Base-by-base conservation (phyloP, 2,329 filamentous ascomycete species). In the Nothopassalora personata region DNA sequence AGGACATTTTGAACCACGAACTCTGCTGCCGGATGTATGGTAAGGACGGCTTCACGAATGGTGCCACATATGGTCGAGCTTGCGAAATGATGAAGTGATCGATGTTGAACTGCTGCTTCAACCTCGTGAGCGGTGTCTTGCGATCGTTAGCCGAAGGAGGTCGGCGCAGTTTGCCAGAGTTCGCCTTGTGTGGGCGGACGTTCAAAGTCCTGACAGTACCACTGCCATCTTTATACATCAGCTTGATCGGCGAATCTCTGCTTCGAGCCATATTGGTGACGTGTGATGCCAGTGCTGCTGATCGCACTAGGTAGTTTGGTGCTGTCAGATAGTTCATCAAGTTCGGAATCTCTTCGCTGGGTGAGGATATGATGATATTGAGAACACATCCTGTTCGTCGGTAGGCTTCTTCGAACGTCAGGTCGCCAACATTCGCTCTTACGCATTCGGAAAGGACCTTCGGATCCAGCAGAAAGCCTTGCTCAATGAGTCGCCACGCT, bases 71-170 rank as follows among this genome's bases (percentile, higher is more conserved):
- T 0, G 93, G 93, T 3, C 92, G 83, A 0, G 93, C 91, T 76
- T 97, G 93, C 64, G 89, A 94, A 65, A 97, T 86, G 64, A 97
- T 91, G 75, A 95, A 97, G 77, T 97, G 92, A 71, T 96, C 95
- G 55, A 95, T 90, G 71, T 95, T 95, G 81, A 94, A 94, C 10
- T 93, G 83, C 75, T 93, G 88, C 6, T 88, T 85, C 31, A 94
- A 86, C 43, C 90, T 84, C 56, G 85, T 81, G 1, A 94, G 81
- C 0, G 85, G 85, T 0, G 83, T 85, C 64, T 86, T 86, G 46
- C 84, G 54, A 84, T 62, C 89, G 86, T 46, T 81, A 81, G 72
- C 88, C 86, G 6, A 81, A 83, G 19, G 83, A 81, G 59, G 84
- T 81, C 5, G 85, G 86, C 82, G 49, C 31, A 33, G 18, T 19